Base-by-base conservation (phyloP, 2,329 filamentous ascomycete genomes). In the Colletotrichum karsti region DNA sequence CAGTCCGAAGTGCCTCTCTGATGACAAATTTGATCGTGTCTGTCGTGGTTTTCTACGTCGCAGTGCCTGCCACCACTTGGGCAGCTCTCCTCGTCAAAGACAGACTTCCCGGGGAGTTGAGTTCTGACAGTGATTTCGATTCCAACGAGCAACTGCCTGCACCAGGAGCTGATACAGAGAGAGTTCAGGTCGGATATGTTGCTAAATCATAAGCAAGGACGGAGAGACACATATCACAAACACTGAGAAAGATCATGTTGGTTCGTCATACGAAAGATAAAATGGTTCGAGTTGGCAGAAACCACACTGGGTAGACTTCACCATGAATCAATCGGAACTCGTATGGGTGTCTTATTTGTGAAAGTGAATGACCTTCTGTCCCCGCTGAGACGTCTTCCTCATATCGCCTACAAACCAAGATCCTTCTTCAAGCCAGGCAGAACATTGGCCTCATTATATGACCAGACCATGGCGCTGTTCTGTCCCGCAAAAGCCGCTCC, bases 11-110 rank as follows among this genome's bases (percentile, higher is more conserved):
- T 3, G 73, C 77, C 26, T 82, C 83, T 1, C 83, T 85, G 76
- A 78, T 82, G 63, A 56, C 63, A 13, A 86, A 86, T 57, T 74
- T 86, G 26, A 77, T 84, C 33, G 75, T 86, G 6, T 79, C 83
- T 0, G 83, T 85, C 69, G 81, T 77, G 41, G 82, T 85, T 78
- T 85, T 86, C 60, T 76, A 74, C 8, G 71, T 84, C 10, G 63
- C 48, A 33, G 63, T 59, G 0, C 63, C 63, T 7, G 63, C 48
- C 4, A 66, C 57, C 2, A 66, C 50, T 15, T 62, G 48, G 63
- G 63, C 63, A 7, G 48, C 63, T 1, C 41, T 48, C 7, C 48
- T 62, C 5, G 57, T 66, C 15, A 56, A 22, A 10, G 63, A 66
- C 12, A 24, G 57, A 22, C 57, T 62, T 15, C 41, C 63, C 10